Evolutionary conservation across 441 rosid genomes (phyloP), one percentile per base, ranked within the genome.

Genomic region (Metrosideros polymorpha): DNA sequence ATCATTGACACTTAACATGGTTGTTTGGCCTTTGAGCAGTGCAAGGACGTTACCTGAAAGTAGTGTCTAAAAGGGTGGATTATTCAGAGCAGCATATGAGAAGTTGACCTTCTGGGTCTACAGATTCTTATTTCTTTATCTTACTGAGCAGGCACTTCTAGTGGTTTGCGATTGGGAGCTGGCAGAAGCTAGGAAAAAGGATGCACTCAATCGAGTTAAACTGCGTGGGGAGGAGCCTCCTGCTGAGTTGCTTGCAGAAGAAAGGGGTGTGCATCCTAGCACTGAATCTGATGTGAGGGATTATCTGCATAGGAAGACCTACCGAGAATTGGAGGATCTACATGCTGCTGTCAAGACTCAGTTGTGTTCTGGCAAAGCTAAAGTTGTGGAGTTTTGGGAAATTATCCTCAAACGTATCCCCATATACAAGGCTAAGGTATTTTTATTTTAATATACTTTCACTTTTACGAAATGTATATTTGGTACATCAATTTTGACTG

Each of bases 321-420:
- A 95, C 84, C 63, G 79, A 71, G 99, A 96, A 89, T 93, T 97
- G 85, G 94, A 93, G 85, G 94, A 91, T 49, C 85, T 95, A 85
- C 93, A 91, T 85, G 89, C 92, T 32, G 91, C 94, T 84, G 95
- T 96, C 15, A 98, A 96, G 91, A 89, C 91, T 76, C 96, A 94
- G 92, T 93, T 97, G 94, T 95, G 92, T 86, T 93, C 96, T 87
- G 99, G 99, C 77, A 91, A 95, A 3, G 98, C 98, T 0, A 97
- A 95, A 91, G 99, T 97, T 47, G 99, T 97, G 27, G 98, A 96
- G 90, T 97, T 94, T 86, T 97, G 99, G 99, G 98, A 96, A 88
- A 99, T 95, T 82, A 92, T 96, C 89, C 93, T 96, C 79, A 95
- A 94, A 89, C 94, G 98, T 83, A 96, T 96, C 45, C 94, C 92